These are phyloP conservation scores for Sisymbrium irio DNA, from an alignment of 345 rosid genomes.

Conservation along the genomic window DNA sequence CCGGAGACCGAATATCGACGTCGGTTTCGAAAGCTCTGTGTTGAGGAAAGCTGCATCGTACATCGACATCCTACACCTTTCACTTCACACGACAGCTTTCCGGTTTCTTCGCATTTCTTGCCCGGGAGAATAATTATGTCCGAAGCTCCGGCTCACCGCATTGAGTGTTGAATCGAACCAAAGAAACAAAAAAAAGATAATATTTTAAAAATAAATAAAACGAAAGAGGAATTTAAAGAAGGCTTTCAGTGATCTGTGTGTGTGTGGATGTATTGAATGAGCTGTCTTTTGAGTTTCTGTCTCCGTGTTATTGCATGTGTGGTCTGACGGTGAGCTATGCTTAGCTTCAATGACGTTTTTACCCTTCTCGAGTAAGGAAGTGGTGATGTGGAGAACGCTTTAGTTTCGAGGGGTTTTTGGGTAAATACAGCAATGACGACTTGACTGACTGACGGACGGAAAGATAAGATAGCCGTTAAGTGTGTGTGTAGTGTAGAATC, in stretches of 20 bases:
- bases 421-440: neutral
- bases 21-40: constrained; percentile 51
- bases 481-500: neutral
- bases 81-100: neutral
- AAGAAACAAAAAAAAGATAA: neutral
- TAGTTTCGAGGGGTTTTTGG: neutral
- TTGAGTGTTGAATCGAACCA: neutral
- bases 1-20: constrained; percentile 76
- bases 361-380: neutral
- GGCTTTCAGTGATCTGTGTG: constrained; percentile 21
- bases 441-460: neutral
- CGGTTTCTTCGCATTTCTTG: constrained; percentile 17
- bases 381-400: neutral
- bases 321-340: constrained; percentile 14
- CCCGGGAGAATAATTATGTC: neutral
- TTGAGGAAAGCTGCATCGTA: constrained; percentile 34
- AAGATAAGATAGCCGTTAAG: constrained; percentile 13
- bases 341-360: neutral
- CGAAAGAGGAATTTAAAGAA: neutral
- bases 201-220: neutral
- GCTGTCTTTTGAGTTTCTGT: constrained; percentile 37
- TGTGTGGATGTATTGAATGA: constrained; percentile 16
- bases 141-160: constrained; percentile 4
- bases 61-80: constrained; percentile 12
- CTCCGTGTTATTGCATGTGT: constrained; percentile 24